Conservation (phyloP, 305 asterid species). For the Fraxinus albicans region DNA sequence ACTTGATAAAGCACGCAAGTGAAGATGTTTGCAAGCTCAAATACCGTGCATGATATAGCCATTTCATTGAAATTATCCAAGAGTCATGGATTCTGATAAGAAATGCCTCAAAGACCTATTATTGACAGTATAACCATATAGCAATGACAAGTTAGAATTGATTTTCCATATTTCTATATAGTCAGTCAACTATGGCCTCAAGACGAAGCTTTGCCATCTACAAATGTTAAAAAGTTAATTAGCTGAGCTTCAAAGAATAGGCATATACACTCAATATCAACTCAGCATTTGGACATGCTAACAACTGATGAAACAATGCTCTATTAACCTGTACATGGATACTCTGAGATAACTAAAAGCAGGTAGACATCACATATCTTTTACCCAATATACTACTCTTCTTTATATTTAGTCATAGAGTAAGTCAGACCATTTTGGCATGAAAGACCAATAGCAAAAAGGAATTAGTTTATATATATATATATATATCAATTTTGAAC, state of each 20-base stretch:
- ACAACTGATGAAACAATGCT: neutral
- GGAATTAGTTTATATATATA: neutral
- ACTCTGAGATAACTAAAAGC: neutral
- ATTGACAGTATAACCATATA: neutral
- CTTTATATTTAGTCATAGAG: neutral
- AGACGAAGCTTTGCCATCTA: neutral
- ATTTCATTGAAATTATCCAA: neutral
- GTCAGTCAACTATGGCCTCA: neutral
- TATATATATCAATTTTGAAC: neutral
- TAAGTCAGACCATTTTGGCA: neutral
- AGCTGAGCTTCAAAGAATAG: neutral
- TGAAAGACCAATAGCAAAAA: neutral
- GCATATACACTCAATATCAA: neutral
- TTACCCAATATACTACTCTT: neutral
- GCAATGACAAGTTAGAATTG: neutral
- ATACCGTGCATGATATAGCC: neutral
- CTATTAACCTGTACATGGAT: neutral
- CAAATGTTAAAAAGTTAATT: neutral
- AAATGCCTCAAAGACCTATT: neutral
- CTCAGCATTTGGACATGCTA: neutral
- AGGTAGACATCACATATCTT: neutral
- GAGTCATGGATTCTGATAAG: neutral
- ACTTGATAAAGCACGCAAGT: conserved; percentile 4
- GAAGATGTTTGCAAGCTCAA: conserved; percentile 5
- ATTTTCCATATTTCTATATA: neutral